These are phyloP conservation scores for Leptodermis oblonga DNA, from an alignment of 257 asterid species.

Conservation along the genomic window DNA sequence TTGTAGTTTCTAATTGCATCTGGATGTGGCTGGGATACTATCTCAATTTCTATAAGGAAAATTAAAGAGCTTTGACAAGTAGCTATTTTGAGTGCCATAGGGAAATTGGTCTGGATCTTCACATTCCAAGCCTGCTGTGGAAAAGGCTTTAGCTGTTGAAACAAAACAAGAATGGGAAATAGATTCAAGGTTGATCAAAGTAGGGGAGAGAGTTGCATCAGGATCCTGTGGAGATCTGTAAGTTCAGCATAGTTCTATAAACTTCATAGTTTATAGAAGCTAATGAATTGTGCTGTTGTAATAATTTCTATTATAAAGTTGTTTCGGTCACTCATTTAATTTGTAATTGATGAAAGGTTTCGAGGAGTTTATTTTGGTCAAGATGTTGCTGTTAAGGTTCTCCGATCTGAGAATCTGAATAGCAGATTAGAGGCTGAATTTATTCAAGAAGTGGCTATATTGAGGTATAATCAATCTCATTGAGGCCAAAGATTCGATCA, in stretches of 20 bases:
- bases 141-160: constrained; percentile 37
- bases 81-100: constrained; percentile 35
- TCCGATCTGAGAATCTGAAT: constrained; percentile 70
- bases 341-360: constrained; percentile 48
- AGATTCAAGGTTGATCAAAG: constrained; percentile 67
- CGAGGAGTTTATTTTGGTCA: constrained; percentile 68
- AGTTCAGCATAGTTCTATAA: constrained; percentile 31
- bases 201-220: constrained; percentile 76
- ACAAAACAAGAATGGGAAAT: constrained; percentile 60
- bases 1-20: neutral
- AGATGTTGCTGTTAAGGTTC: constrained; percentile 84
- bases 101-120: constrained; percentile 73
- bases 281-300: neutral
- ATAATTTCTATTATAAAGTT: constrained; percentile 8
- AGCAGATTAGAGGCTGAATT: constrained; percentile 65
- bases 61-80: neutral
- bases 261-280: neutral
- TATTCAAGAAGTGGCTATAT: constrained; percentile 69
- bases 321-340: constrained; percentile 15
- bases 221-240: constrained; percentile 91
- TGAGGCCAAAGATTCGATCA: neutral
- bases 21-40: neutral
- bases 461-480: constrained; percentile 42
- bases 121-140: constrained; percentile 39
- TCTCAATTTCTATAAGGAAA: neutral